Evolutionary conservation across 2,329 filamentous ascomycete species (phyloP), one percentile per base, ranked within the genome.

Genomic region (Aspergillus unguis): DNA sequence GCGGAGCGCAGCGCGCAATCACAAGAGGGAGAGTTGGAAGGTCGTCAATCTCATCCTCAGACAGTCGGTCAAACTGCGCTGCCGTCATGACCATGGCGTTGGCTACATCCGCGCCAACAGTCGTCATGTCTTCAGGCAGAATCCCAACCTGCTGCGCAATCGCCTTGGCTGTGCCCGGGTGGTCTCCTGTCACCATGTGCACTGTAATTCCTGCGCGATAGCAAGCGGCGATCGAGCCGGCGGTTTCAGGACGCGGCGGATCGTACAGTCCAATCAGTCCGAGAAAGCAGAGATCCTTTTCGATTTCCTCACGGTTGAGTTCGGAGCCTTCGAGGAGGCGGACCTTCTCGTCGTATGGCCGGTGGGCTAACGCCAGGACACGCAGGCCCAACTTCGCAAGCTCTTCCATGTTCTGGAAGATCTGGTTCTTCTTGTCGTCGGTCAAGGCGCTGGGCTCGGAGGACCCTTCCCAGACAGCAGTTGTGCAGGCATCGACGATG

Each of bases 241-340:
- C 87, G 0, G 90, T 91, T 72, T 95, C 90, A 2, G 84, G 82
- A 2, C 90, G 88, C 49, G 90, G 90, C 3, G 90, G 90, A 60
- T 95, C 90, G 66, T 94, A 92, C 57, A 95, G 86, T 49, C 90
- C 90, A 43, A 88, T 85, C 6, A 96, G 80, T n/a, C 91, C 92
- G 9, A 89, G 80, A 56, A 95, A 88, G 4, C 79, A 80, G 33
- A 96, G 81, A 28, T 82, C 77, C 33, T 76, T 75, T 66, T 95
- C 90, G 10, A 92, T 80, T 4, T 78, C 72, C 6, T 76, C 72
- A 4, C 90, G 87, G 23, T 62, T 58, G 26, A 64, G 61, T 6
- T 63, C 62, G 3, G 60, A 61, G 9, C 54, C 51, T 8, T 60
- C 53, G 26, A 45, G 27, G 28, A 50, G 52, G 1, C 33, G 48